phyloP scores from a whole-genome alignment of 495 filamentous ascomycete genomes.

The Pyrenula massariospora region DNA sequence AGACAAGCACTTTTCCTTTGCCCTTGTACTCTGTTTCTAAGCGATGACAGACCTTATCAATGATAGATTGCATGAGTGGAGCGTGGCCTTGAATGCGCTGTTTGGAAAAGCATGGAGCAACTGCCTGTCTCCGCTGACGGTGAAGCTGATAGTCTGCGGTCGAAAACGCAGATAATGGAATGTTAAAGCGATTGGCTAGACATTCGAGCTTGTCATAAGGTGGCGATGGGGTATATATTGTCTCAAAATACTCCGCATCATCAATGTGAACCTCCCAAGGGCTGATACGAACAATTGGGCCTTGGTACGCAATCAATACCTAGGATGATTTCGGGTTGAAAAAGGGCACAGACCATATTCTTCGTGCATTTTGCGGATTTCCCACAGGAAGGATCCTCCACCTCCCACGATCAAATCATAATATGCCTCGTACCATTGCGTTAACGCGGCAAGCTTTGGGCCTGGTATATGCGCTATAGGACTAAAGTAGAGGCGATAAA shows the following conservation, averaged over 20 bases:
- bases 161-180: constrained; percentile 5
- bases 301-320: constrained; percentile 3
- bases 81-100: constrained; percentile 18
- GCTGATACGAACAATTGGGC: constrained; percentile 22
- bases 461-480: constrained; percentile 5
- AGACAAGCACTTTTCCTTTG: constrained; percentile 13
- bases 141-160: constrained; percentile 15
- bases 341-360: constrained; percentile 18
- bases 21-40: constrained; percentile 17
- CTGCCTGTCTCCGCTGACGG: constrained; percentile 12
- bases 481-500: constrained; percentile 4
- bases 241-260: constrained; percentile 16
- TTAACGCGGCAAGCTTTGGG: constrained; percentile 31
- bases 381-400: neutral
- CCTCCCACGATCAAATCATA: constrained; percentile 3
- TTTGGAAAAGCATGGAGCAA: constrained; percentile 22
- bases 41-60: constrained; percentile 21
- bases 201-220: constrained; percentile 8
- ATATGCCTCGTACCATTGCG: constrained; percentile 15
- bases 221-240: constrained; percentile 11
- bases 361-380: constrained; percentile 10
- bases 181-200: constrained; percentile 8
- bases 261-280: constrained; percentile 14
- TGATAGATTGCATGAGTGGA: constrained; percentile 15
- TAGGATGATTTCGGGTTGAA: neutral